Conservation (phyloP, 768 basidiomycete genomes). For the Antrodiella citrinella region DNA sequence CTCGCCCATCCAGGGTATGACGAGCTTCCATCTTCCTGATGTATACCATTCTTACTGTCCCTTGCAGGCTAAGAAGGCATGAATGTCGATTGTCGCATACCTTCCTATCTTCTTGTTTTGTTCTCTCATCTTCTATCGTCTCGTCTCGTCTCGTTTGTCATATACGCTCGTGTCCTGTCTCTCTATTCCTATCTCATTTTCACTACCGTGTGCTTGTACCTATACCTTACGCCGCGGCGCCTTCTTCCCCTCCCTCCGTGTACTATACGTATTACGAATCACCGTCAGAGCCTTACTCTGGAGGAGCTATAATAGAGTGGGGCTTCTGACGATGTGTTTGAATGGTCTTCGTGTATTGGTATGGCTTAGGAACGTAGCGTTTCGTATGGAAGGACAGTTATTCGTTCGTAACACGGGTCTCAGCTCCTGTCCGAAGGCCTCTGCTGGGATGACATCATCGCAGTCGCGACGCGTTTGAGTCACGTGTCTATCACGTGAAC, state of each 20-base stretch:
- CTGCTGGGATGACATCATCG: too few species aligned
- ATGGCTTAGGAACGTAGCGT: too few species aligned
- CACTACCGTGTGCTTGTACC: slow-evolving; percentile 1
- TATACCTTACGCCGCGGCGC: neutral
- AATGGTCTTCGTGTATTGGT: too few species aligned
- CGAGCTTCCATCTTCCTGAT: neutral
- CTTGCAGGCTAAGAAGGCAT: slow-evolving; percentile 11
- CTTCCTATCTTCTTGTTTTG: slow-evolving; percentile 2
- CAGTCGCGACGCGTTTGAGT: too few species aligned
- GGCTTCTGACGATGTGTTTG: too few species aligned
- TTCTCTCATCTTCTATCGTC: slow-evolving; percentile 1
- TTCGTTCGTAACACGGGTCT: too few species aligned
- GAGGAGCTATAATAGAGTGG: neutral
- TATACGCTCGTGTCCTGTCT: neutral
- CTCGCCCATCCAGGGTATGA: too few species aligned
- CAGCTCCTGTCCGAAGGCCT: too few species aligned
- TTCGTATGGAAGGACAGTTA: too few species aligned
- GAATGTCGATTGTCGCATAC: neutral
- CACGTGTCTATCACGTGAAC: too few species aligned
- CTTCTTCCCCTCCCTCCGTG: neutral
- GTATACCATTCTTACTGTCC: neutral
- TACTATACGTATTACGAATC: neutral
- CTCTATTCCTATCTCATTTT: neutral
- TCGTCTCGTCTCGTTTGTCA: slow-evolving; percentile 5
- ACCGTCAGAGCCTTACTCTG: neutral